Evolutionary conservation across 2,329 filamentous ascomycete genomes (phyloP).

Genomic region (Teratosphaeria pseudoeucalypti): DNA sequence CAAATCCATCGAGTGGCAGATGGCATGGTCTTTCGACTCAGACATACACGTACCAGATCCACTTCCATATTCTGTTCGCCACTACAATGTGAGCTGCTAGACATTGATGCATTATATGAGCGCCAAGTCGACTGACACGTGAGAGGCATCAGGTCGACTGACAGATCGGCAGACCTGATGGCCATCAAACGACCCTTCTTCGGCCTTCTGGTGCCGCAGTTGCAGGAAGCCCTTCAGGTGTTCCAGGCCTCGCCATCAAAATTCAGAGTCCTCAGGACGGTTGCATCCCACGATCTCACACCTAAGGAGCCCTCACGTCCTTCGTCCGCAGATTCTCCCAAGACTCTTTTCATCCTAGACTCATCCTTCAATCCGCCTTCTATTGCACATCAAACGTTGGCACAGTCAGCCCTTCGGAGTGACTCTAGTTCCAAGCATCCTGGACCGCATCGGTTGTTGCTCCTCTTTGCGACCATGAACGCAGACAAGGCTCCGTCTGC

Average conservation of each 20-base stretch:
- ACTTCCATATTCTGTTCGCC: background rate
- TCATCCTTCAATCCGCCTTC: conserved; percentile 59
- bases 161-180: conserved; percentile 5
- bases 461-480: conserved; percentile 55
- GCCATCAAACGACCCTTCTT: conserved; percentile 5
- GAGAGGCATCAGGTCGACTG: background rate
- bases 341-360: conserved; percentile 51
- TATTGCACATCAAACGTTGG: conserved; percentile 47
- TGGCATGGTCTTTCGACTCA: background rate
- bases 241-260: conserved; percentile 31
- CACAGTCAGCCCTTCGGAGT: conserved; percentile 41
- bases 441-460: conserved; percentile 39
- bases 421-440: conserved; percentile 21
- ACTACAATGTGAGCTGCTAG: background rate
- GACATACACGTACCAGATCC: background rate
- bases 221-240: conserved; percentile 31
- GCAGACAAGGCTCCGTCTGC: conserved; percentile 57
- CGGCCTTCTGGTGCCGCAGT: conserved; percentile 26
- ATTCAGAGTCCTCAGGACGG: conserved; percentile 27
- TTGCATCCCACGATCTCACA: conserved; percentile 12
- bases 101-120: too few species aligned
- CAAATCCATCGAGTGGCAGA: background rate
- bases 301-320: conserved; percentile 10
- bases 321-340: conserved; percentile 15
- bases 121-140: background rate